Percentiles rank a stretch among this genome's conserved stretches.
phyloP scores from a whole-genome alignment of 2,329 filamentous ascomycete species.

The Cladorrhinum sp. region DNA sequence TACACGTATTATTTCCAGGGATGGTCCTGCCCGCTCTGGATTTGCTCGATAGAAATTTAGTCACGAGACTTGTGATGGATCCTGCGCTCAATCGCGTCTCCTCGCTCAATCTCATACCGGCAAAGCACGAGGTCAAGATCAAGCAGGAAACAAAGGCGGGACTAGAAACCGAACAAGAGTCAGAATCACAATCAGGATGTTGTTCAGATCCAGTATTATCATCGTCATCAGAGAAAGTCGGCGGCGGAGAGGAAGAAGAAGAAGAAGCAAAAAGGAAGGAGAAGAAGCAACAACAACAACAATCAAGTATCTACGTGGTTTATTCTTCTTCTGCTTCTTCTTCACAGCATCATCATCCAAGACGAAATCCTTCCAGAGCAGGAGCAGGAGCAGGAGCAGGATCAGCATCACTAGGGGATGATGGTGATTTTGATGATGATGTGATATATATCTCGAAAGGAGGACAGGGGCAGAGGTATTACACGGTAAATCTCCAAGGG shows the following conservation, averaged over 20 bases:
- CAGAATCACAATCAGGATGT: too few species aligned
- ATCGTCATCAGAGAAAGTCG: too few species aligned
- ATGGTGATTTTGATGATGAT: too few species aligned
- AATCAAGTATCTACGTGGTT: not conserved
- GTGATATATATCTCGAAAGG: too few species aligned
- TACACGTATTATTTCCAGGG: slow-evolving; percentile 81
- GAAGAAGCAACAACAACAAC: not conserved
- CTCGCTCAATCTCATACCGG: too few species aligned
- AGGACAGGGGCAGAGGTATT: slow-evolving; percentile 35
- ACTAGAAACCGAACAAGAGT: not conserved
- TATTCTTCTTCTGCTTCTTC: not conserved
- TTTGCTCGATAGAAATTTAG: slow-evolving; percentile 73
- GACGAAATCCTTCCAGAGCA: too few species aligned
- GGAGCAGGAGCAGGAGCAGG: too few species aligned
- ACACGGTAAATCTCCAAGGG: slow-evolving; percentile 68
- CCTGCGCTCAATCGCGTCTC: not conserved
- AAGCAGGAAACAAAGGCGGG: not conserved
- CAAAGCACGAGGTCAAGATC: not conserved
- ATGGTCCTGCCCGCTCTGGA: slow-evolving; percentile 82
- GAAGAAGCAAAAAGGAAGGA: not conserved
- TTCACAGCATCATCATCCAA: not conserved
- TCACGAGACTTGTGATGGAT: slow-evolving; percentile 52
- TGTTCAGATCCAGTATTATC: too few species aligned
- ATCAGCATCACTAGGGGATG: too few species aligned
- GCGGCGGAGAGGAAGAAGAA: not conserved